These are phyloP conservation scores for Didymosphaeria variabile DNA, from an alignment of 2,329 filamentous ascomycete species.

Conservation along the genomic window DNA sequence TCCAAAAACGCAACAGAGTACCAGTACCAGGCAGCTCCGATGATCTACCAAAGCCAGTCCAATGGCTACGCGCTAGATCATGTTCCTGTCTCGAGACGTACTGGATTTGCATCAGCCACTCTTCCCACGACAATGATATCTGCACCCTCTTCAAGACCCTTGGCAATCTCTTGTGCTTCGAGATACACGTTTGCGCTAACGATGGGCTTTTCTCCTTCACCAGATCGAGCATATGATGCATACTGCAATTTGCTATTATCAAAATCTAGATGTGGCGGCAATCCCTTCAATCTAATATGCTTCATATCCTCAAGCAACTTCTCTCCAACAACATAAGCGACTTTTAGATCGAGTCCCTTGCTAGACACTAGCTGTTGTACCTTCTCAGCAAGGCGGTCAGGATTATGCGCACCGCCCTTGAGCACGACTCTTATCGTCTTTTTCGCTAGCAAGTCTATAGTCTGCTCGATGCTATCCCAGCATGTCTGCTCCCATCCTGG, in stretches of 20 bases:
- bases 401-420: conserved; percentile 67
- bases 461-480: conserved; percentile 59
- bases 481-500: conserved; percentile 58
- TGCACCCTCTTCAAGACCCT: conserved; percentile 41
- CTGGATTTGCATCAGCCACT: conserved; percentile 46
- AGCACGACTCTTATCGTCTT: conserved; percentile 64
- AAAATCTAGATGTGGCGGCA: conserved; percentile 55
- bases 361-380: conserved; percentile 51
- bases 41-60: conserved; percentile 48
- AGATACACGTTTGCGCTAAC: conserved; percentile 63
- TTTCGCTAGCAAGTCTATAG: conserved; percentile 56
- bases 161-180: conserved; percentile 53
- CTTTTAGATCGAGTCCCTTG: conserved; percentile 49
- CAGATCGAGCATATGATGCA: conserved; percentile 51
- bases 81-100: conserved; percentile 24
- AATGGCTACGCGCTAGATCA: background rate
- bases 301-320: conserved; percentile 52
- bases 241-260: conserved; percentile 49
- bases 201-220: conserved; percentile 49
- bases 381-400: conserved; percentile 60
- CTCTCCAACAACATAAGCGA: conserved; percentile 59
- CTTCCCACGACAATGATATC: conserved; percentile 48
- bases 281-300: conserved; percentile 41
- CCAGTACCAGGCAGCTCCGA: conserved; percentile 66
- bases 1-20: conserved; percentile 40